Base-by-base conservation (phyloP, 169 alveolate genomes). In the Blepharisma undulans region DNA sequence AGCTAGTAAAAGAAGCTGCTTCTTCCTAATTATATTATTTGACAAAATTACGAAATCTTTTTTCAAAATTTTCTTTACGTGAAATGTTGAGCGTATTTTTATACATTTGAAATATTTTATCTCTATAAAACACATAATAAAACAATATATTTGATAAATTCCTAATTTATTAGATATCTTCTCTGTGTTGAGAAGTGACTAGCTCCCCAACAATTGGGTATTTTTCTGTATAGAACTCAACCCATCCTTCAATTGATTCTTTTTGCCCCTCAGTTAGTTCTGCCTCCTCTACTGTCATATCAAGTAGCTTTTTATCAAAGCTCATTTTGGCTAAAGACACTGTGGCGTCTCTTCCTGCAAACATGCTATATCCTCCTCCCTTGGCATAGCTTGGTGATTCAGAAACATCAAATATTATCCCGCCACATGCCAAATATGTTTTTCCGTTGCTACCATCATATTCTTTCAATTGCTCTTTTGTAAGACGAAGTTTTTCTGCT, bases 301-400 rank as follows among this genome's bases (percentile, higher is more conserved):
- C 74, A 2, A 88, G 82, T 30, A 36, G 84, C 88, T 92, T 36
- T 14, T 81, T 66, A 25, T 92, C 91, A 48, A 87, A 89, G 29
- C 90, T 77, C 92, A 91, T 86, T 66, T 90, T 92, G 16, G 94
- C 96, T 16, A 95, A 84, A 8, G 96, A 93, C 21, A 88, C 89
- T 0, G 95, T 77, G 8, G 95, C 95, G 72, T 95, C 97, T 86
- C 76, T 93, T 21, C 97, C 97, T 18, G 95, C 93, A 81, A 93
- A 95, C 71, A 90, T n/a, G 33, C 66, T 72, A 87, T 95, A 93
- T 12, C 92, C 85, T 1, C 94, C 95, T 19, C 92, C 93, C 6
- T 79, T 72, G 5, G 88, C 22, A 72, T 93, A 95, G 19, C 84
- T 74, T 16, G 79, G 92, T 30, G 87, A 76, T 8, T 84, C 59